Evolutionary conservation across 2,329 filamentous ascomycete genomes (phyloP).

Genomic region (Xylariaceae sp.): DNA sequence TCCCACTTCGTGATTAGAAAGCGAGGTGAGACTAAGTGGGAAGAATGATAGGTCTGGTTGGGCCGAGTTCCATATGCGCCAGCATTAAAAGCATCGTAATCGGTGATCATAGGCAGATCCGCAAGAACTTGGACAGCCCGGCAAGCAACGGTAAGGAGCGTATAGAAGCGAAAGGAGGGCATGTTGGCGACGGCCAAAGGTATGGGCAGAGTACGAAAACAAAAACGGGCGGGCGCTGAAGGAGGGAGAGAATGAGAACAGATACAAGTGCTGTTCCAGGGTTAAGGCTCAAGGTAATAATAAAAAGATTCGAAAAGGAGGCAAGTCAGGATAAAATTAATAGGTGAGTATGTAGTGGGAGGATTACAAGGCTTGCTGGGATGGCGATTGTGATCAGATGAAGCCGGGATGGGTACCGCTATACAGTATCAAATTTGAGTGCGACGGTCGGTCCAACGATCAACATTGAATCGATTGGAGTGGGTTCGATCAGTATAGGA

Average conservation of each 20-base stretch:
- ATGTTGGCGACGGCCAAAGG: slow-evolving; percentile 2
- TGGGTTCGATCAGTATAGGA: too few species aligned
- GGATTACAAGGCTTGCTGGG: too few species aligned
- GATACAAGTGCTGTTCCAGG: too few species aligned
- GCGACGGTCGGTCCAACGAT: not conserved
- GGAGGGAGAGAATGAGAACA: too few species aligned
- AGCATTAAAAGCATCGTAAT: slow-evolving; percentile 13
- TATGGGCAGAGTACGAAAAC: slow-evolving; percentile 5
- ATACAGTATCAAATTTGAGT: too few species aligned
- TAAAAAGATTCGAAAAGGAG: too few species aligned
- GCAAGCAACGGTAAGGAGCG: slow-evolving; percentile 4
- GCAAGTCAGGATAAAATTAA: too few species aligned
- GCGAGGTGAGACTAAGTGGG: slow-evolving; percentile 11
- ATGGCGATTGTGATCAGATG: too few species aligned
- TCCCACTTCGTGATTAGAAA: slow-evolving; percentile 18
- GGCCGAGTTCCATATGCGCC: slow-evolving; percentile 16
- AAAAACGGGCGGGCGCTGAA: slow-evolving; percentile 1
- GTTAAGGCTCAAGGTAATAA: too few species aligned
- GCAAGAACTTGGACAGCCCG: slow-evolving; percentile 7
- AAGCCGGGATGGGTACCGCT: too few species aligned
- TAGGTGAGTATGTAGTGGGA: too few species aligned
- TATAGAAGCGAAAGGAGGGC: slow-evolving; percentile 6
- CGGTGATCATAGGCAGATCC: slow-evolving; percentile 12
- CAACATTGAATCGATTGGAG: too few species aligned
- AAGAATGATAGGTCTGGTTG: slow-evolving; percentile 19